A percentile compares a stretch with the other conserved stretches of the same genome.
Conservation (phyloP, 202 grass and related monocot species). For the Setaria italica region DNA sequence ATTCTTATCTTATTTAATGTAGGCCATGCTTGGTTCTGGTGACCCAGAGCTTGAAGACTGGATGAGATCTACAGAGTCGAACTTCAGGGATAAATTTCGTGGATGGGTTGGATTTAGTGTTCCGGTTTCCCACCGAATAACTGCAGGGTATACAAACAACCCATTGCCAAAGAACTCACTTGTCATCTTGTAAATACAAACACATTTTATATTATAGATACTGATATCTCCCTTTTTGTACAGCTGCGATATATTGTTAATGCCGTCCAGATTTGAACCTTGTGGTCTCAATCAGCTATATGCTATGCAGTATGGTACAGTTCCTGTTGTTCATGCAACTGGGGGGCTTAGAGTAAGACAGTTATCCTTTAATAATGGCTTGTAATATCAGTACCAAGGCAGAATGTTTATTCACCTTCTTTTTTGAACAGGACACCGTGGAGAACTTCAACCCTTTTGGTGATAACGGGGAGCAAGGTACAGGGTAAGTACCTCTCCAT, state of each 20-base stretch:
- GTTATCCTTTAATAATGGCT: not conserved
- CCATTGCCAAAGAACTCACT: slow-evolving; percentile 13
- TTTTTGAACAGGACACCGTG: slow-evolving; percentile 85
- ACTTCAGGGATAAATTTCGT: slow-evolving; percentile 77
- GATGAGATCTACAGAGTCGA: slow-evolving; percentile 85
- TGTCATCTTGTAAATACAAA: not conserved
- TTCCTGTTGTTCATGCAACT: slow-evolving; percentile 94
- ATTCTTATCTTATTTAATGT: slow-evolving; percentile 33
- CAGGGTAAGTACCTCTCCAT: slow-evolving; percentile 62
- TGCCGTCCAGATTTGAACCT: slow-evolving; percentile 98
- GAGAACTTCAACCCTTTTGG: slow-evolving; percentile 88
- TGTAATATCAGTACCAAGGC: slow-evolving; percentile 8
- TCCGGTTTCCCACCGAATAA: slow-evolving; percentile 92
- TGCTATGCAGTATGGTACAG: slow-evolving; percentile 93
- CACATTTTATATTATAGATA: slow-evolving; percentile 14
- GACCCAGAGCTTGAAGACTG: slow-evolving; percentile 73
- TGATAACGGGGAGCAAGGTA: slow-evolving; percentile 75
- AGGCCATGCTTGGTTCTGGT: slow-evolving; percentile 99
- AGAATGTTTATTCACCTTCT: slow-evolving; percentile 35
- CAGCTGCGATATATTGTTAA: slow-evolving; percentile 97
- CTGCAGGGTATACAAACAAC: slow-evolving; percentile 71
- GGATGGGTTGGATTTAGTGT: slow-evolving; percentile 99
- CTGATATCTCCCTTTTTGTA: slow-evolving; percentile 28
- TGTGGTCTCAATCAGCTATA: slow-evolving; percentile 98
- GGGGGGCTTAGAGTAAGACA: slow-evolving; percentile 92